Evolutionary conservation across 2,329 filamentous ascomycete genomes (phyloP).

Genomic region (Septoria linicola): DNA sequence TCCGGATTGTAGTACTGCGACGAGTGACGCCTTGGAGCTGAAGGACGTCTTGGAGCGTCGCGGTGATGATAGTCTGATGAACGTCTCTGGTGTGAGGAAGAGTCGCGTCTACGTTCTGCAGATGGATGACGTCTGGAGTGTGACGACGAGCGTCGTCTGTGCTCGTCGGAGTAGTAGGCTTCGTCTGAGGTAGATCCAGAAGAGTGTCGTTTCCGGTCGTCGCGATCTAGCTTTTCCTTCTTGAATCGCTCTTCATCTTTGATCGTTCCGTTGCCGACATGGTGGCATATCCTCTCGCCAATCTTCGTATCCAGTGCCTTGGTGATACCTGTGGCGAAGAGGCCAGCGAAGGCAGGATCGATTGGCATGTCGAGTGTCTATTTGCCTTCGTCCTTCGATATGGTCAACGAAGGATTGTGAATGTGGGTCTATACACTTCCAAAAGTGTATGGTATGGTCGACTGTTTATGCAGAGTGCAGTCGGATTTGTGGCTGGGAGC

Average conservation of each 20-base stretch:
- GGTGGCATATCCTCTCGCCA: constrained; percentile 5
- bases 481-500: constrained; percentile 5
- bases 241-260: constrained; percentile 11
- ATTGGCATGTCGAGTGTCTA: constrained; percentile 2
- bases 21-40: not conserved
- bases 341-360: constrained; percentile 3
- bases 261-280: constrained; percentile 8
- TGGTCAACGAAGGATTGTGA: not conserved
- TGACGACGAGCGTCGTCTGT: no score
- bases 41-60: constrained; percentile 4
- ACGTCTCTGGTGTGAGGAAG: not conserved
- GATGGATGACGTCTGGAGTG: no score
- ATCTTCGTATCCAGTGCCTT: constrained; percentile 7
- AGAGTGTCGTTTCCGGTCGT: constrained; percentile 5
- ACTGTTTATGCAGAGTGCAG: not conserved
- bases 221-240: not conserved
- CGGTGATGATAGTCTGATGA: not conserved
- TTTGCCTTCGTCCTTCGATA: not conserved
- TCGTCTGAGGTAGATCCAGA: not conserved
- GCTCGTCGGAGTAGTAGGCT: not conserved
- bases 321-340: constrained; percentile 7
- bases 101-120: not conserved
- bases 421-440: constrained; percentile 12
- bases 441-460: constrained; percentile 4
- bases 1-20: constrained; percentile 12